Base-by-base conservation (phyloP, 129 eudicot genomes). In the Pittosporum tobira region DNA sequence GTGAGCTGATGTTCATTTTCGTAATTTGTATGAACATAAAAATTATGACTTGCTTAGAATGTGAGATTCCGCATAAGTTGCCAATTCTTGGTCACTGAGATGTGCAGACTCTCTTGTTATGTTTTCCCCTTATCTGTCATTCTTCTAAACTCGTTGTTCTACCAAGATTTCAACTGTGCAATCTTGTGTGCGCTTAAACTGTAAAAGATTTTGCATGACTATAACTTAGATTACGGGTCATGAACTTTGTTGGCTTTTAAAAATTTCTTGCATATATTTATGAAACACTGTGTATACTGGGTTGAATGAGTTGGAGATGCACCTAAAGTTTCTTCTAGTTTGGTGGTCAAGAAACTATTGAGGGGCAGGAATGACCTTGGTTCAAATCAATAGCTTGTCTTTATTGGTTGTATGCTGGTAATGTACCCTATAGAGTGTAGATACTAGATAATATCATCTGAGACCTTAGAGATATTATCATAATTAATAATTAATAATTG, bases 301-400 rank as follows among this genome's bases (percentile, higher is more conserved):
- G 40, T 34, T 0, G 40, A 34, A 9, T 34, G 7, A 34, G 40
- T 34, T 34, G 40, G 10, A 34, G 6, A 34, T 34, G 7, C 40
- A 34, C 40, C 40, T 10, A 2, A 15, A 15, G 10, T 28, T 6
- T 53, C 6, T 16, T 28, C 40, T 7, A 15, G 59, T 19, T 53
- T 27, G 40, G 15, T 16, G 22, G 10, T 28, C 23, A 27, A 28
- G 38, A 29, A 26, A 53, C 21, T 55, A 3, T 30, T 29, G n/a
- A 40, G 45, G 5, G 37, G 60, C 9, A 30, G 16, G 6, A 10
- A 2, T 10, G 43, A 31, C 15, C 44, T 55, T 55, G 38, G n/a
- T 31, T 55, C 61, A 31, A 55, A 54, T 30, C 61, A 10, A 13
- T 22, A 19, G 16, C 44, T 55, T 31, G 44, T 34, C n/a, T 31